Evolutionary conservation across 305 asterid genomes (phyloP), one percentile per base, ranked within the genome.

Genomic region (Ilex paraguariensis): DNA sequence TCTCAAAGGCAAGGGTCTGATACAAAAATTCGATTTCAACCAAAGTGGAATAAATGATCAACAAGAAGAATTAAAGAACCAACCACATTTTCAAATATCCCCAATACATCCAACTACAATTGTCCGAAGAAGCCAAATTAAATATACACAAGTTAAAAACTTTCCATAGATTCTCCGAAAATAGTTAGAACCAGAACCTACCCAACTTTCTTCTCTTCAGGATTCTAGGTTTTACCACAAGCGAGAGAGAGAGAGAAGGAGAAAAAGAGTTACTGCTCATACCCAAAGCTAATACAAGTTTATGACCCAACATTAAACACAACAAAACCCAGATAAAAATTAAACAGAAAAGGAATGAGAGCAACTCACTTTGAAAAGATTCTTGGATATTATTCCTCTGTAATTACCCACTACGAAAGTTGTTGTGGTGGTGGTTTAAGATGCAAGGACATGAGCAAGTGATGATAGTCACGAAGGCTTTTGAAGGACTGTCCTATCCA

Each of bases 311-410:
- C 21, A 66, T 50, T 50, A 76, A 32, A 66, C 28, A 69, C 66
- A 54, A 40, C 0, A 10, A 59, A 59, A 65, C 16, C 56, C 21
- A 64, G 36, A 56, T 21, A 65, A 21, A 67, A 44, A 46, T 57
- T 57, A 60, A 59, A 44, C 32, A 70, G 49, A 39, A 64, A 62
- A 55, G 33, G 57, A 62, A 10, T 12, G 13, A 42, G 74, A 77
- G 81, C 36, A 66, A 70, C 79, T 77, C 73, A 70, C 81, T 63
- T 66, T 59, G 46, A 74, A 60, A 72, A 80, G 88, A 86, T 82
- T 84, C 87, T 74, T 77, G 89, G 74, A 86, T 84, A 82, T 68
- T 51, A 62, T 70, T 57, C 44, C 63, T 30, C 6, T 44, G 56
- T 52, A 46, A 45, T 67, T 67, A 55, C 58, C 48, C 49, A 61